A percentile compares a stretch with the other conserved stretches of the same genome.
phyloP scores from a whole-genome alignment of 2,329 filamentous ascomycete genomes.

The Monosporascus sp. region DNA sequence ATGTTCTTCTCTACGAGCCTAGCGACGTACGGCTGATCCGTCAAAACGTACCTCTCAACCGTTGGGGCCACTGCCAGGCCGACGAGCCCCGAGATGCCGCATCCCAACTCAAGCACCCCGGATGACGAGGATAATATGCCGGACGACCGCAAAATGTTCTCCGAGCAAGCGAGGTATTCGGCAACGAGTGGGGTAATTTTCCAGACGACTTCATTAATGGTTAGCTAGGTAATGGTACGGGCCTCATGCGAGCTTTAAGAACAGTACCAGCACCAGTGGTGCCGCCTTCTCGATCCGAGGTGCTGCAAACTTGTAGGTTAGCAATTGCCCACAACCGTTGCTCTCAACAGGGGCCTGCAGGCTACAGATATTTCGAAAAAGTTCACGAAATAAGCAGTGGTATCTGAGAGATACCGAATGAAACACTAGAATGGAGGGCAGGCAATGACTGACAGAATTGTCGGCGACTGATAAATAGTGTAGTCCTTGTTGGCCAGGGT shows the following conservation, averaged over 20 bases:
- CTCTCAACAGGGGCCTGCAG: background rate
- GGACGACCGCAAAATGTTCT: slow-evolving; percentile 57
- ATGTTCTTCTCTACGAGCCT: slow-evolving; percentile 75
- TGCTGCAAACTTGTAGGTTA: background rate
- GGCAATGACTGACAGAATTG: slow-evolving; percentile 49
- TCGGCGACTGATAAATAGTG: slow-evolving; percentile 76
- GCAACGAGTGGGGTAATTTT: slow-evolving; percentile 82
- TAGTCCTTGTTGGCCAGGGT: slow-evolving; percentile 65
- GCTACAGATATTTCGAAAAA: background rate
- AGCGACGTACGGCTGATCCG: slow-evolving; percentile 83
- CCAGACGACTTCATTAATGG: slow-evolving; percentile 65
- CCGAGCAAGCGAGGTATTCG: slow-evolving; percentile 63
- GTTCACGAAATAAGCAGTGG: background rate
- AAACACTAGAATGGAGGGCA: background rate
- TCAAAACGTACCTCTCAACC: slow-evolving; percentile 66
- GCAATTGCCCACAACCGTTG: slow-evolving; percentile 49
- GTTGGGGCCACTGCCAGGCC: slow-evolving; percentile 61
- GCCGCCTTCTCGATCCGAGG: slow-evolving; percentile 26
- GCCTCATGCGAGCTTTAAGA: background rate
- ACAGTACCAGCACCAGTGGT: slow-evolving; percentile 46
- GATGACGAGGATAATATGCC: slow-evolving; percentile 50
- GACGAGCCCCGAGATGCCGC: slow-evolving; percentile 78
- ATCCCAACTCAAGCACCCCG: slow-evolving; percentile 75
- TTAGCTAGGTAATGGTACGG: background rate
- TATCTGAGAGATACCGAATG: slow-evolving; percentile 32